These are phyloP conservation scores for Diaporthe sp. DNA, from an alignment of 2,329 filamentous ascomycete species.

Conservation along the genomic window DNA sequence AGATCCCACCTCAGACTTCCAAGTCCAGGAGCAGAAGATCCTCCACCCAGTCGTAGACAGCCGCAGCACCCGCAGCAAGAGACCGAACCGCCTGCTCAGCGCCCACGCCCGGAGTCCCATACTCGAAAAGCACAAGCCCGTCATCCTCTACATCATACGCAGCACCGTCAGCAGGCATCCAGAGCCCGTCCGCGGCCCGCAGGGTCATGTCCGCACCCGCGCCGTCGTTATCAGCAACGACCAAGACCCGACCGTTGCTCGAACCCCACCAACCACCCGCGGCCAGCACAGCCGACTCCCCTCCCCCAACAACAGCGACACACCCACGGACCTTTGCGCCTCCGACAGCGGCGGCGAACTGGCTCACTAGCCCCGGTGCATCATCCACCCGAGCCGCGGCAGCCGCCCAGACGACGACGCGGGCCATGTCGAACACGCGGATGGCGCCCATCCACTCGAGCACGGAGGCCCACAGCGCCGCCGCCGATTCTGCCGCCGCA, in stretches of 20 bases:
- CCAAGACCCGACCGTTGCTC: background rate
- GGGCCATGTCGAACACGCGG: slow-evolving; percentile 64
- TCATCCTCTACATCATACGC: background rate
- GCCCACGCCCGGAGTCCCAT: background rate
- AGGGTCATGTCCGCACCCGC: background rate
- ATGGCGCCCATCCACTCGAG: slow-evolving; percentile 66
- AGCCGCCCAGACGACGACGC: slow-evolving; percentile 67
- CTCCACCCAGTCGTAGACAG: slow-evolving; percentile 39
- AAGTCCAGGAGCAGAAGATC: slow-evolving; percentile 26
- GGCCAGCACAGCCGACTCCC: background rate
- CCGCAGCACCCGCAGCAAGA: background rate
- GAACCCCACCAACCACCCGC: background rate
- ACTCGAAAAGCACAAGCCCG: slow-evolving; percentile 14
- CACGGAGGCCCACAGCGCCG: slow-evolving; percentile 71
- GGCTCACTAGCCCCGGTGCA: background rate
- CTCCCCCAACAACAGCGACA: slow-evolving; percentile 10
- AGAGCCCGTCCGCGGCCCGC: slow-evolving; percentile 8
- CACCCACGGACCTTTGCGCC: slow-evolving; percentile 7
- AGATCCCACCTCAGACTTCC: background rate
- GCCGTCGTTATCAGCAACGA: slow-evolving; percentile 14
- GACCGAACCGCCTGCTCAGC: background rate
- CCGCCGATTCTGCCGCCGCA: slow-evolving; percentile 55
- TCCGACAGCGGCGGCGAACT: background rate
- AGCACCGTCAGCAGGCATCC: slow-evolving; percentile 7
- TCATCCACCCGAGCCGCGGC: background rate